Conservation (phyloP, 805 yeast genomes). For the Cyberlindnera xylosilytica region DNA sequence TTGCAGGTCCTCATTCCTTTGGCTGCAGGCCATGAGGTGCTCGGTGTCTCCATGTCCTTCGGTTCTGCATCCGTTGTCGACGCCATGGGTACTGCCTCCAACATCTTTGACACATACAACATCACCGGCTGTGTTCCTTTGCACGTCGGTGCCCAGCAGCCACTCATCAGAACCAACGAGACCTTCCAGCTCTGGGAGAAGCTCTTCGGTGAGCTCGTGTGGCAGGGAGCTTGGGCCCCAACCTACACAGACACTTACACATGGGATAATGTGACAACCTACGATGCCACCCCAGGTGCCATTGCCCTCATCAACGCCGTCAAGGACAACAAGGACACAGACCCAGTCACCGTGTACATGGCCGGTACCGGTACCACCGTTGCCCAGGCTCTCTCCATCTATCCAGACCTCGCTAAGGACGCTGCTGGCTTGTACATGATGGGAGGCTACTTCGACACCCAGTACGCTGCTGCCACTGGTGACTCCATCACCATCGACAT, state of each 20-base stretch:
- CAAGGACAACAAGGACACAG: conserved; percentile 33
- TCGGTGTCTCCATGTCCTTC: conserved; percentile 38
- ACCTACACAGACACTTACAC: conserved; percentile 31
- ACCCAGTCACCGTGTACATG: conserved; percentile 36
- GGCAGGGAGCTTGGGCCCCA: conserved; percentile 40
- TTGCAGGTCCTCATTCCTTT: conserved; percentile 36
- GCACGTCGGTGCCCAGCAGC: conserved; percentile 37
- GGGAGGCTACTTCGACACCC: conserved; percentile 44
- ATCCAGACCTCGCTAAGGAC: conserved; percentile 37
- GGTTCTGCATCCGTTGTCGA: conserved; percentile 40
- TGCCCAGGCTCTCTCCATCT: conserved; percentile 41
- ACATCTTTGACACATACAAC: conserved; percentile 32
- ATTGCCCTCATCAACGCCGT: conserved; percentile 40
- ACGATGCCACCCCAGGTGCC: conserved; percentile 35
- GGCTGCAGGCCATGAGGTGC: conserved; percentile 37
- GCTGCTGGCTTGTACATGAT: conserved; percentile 39
- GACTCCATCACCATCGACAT: conserved; percentile 33
- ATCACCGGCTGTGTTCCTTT: conserved; percentile 36
- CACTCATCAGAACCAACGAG: conserved; percentile 36
- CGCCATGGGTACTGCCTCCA: conserved; percentile 34
- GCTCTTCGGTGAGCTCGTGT: conserved; percentile 37
- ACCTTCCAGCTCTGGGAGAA: conserved; percentile 38
- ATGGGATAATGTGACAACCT: conserved; percentile 32
- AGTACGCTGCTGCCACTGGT: conserved; percentile 35
- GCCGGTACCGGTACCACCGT: conserved; percentile 44